Evolutionary conservation across 2,329 filamentous ascomycete genomes (phyloP), one percentile per base, ranked within the genome.

Genomic region (Plectosphaerella sp.): DNA sequence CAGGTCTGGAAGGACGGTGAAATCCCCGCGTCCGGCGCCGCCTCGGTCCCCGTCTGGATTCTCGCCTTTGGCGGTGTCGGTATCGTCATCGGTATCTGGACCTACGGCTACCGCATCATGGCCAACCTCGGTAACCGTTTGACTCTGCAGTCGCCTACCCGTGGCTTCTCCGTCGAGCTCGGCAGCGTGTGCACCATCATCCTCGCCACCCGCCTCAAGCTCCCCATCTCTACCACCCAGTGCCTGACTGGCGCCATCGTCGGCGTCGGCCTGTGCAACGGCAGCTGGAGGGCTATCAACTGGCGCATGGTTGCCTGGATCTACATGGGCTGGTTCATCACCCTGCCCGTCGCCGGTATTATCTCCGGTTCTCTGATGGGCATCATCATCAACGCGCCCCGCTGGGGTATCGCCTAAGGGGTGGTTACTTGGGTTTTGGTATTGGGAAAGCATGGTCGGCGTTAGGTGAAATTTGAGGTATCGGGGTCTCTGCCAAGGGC

Each of bases 131-230:
- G 80, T 22, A 83, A 83, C 67, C 74, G 77, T 53, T 72, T 83
- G 54, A 83, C 80, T 1, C 72, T 79, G 14, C 78, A 82, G 67
- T 81, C 78, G 4, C 80, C 80, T 0, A 72, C 74, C 1, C 72
- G 79, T 55, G 80, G 80, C 24, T 79, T 74, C 64, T 74, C 72
- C 35, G 78, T 79, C 49, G 56, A 58, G 33, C 42, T 58, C 45
- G 82, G 80, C 36, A 77, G 78, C 24, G 81, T 82, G 35, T 75
- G 83, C 57, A 86, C 84, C 18, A 76, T 88, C 56, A 78, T 87
- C 50, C 64, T 87, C 59, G 83, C 83, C 48, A 85, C 84, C 2
- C 80, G 81, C 52, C 75, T 86, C 28, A 71, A 74, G 46, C 73
- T 84, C 4, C 80, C 80, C 4, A 72, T 84, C 22, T 82, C 78